Evolutionary conservation across 1,284 basidiomycete species (phyloP).

Genomic region (Ceratobasidium sp.): DNA sequence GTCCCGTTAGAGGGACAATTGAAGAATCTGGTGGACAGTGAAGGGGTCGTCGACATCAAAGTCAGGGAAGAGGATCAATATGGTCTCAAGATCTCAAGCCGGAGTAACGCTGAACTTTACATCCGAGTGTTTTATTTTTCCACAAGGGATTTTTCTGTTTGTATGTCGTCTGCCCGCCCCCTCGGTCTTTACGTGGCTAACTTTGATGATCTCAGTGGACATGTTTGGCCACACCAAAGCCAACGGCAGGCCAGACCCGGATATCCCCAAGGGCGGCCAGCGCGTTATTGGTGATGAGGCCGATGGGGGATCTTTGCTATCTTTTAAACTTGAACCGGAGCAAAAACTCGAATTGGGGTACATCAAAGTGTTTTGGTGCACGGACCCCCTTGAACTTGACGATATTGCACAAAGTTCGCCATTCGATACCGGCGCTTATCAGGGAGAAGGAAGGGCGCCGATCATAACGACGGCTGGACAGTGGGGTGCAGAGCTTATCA

Average conservation of each 20-base stretch:
- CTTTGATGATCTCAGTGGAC: not conserved
- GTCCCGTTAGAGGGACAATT: slow-evolving; percentile 53
- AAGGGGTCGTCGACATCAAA: slow-evolving; percentile 59
- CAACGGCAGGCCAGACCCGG: slow-evolving; percentile 18
- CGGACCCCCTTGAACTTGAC: slow-evolving; percentile 27
- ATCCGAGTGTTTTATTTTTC: slow-evolving; percentile 66
- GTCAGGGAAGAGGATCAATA: slow-evolving; percentile 58
- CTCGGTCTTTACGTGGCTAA: not conserved
- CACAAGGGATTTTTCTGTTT: slow-evolving; percentile 62
- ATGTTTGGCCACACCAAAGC: slow-evolving; percentile 7
- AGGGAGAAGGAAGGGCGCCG: no score
- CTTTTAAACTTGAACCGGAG: slow-evolving; percentile 1
- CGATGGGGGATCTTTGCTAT: slow-evolving; percentile 11
- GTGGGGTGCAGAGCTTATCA: slow-evolving; percentile 30
- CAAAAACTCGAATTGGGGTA: slow-evolving; percentile 15
- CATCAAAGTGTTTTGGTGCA: slow-evolving; percentile 42
- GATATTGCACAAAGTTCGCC: slow-evolving; percentile 1
- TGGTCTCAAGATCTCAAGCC: slow-evolving; percentile 60
- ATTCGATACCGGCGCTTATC: not conserved
- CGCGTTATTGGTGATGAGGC: slow-evolving; percentile 20
- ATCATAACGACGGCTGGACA: not conserved
- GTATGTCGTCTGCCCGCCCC: slow-evolving; percentile 46
- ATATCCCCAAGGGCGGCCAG: not conserved
- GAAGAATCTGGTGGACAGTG: slow-evolving; percentile 56
- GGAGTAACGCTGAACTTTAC: slow-evolving; percentile 62